Percentiles rank a stretch among this genome's conserved stretches.
Evolutionary conservation across 306 rosid genomes (phyloP).

Genomic region (Canavalia ensiformis): DNA sequence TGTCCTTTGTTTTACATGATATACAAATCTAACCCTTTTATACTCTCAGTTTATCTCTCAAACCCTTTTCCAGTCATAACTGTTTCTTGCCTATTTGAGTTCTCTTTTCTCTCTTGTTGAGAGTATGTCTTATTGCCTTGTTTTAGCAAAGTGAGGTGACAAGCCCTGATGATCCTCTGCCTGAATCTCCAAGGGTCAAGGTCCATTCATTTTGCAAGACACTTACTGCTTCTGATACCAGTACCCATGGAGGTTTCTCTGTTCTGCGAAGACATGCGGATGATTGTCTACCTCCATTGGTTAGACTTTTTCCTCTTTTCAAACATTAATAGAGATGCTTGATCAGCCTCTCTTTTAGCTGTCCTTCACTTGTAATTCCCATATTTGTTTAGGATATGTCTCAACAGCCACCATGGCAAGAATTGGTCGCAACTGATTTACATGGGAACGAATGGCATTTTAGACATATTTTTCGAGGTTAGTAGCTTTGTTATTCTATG

Average conservation of each 20-base stretch:
- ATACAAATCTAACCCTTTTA: background rate
- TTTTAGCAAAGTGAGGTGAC: conserved; percentile 34
- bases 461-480: conserved; percentile 38
- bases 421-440: conserved; percentile 33
- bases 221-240: conserved; percentile 31
- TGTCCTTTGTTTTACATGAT: conserved; percentile 24
- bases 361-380: background rate
- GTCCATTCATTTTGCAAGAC: conserved; percentile 35
- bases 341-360: background rate
- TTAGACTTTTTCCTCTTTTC: conserved; percentile 8
- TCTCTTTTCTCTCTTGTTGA: background rate
- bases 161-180: conserved; percentile 32
- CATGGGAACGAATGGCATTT: conserved; percentile 37
- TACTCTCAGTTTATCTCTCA: background rate
- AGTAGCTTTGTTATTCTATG: background rate
- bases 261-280: conserved; percentile 31
- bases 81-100: background rate
- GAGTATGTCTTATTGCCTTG: conserved; percentile 9
- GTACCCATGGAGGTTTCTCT: conserved; percentile 38
- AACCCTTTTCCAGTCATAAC: background rate
- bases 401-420: conserved; percentile 38
- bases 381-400: conserved; percentile 18
- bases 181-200: conserved; percentile 22
- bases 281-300: conserved; percentile 36
- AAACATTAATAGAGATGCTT: background rate